phyloP scores from a whole-genome alignment of 768 basidiomycete species.

The Lentinula detonsa region DNA sequence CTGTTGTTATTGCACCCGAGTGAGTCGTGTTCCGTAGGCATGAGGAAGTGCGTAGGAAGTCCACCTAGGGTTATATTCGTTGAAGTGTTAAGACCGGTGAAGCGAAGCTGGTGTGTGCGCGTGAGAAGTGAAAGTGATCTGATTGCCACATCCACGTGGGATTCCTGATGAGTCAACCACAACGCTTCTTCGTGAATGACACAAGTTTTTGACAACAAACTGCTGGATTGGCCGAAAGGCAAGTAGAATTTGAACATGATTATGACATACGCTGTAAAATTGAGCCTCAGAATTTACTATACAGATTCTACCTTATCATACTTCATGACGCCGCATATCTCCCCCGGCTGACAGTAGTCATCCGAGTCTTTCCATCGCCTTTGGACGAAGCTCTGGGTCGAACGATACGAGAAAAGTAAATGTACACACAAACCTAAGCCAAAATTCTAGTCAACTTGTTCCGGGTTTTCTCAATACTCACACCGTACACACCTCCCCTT shows the following conservation, averaged over 20 bases:
- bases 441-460: background rate
- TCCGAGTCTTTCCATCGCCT: background rate
- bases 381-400: background rate
- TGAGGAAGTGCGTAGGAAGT: conserved; percentile 8
- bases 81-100: background rate
- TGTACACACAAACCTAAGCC: background rate
- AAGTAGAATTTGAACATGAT: too few relatives aligned
- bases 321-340: conserved; percentile 2
- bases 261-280: background rate
- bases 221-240: too few relatives aligned
- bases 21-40: conserved; percentile 28
- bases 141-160: background rate
- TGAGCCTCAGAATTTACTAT: background rate
- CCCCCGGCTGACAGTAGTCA: background rate
- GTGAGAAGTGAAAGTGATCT: background rate
- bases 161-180: background rate
- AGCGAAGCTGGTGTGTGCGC: background rate
- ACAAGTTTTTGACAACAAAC: too few relatives aligned
- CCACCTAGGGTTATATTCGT: background rate
- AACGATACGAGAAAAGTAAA: background rate
- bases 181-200: too few relatives aligned
- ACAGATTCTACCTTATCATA: background rate
- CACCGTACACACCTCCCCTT: background rate
- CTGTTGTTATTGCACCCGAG: conserved; percentile 15
- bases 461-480: background rate